phyloP scores from a whole-genome alignment of 345 rosid species.

The Gossypium raimondii region DNA sequence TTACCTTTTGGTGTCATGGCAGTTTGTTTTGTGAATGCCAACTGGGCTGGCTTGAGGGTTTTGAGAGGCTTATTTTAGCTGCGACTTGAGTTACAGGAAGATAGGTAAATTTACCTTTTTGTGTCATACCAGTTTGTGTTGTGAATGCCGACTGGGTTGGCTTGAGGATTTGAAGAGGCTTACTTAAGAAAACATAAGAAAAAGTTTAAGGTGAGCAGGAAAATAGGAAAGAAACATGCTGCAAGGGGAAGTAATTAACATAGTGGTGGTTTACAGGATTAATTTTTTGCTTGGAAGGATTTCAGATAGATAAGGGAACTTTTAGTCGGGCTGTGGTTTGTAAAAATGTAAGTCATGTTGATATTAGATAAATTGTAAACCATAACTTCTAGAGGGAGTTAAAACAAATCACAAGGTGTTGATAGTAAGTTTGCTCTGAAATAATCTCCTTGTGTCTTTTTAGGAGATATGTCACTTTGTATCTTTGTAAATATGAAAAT shows the following conservation, averaged over 20 bases:
- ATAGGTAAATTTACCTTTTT: conserved; percentile 44
- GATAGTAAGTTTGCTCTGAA: background rate
- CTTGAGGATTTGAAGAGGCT: background rate
- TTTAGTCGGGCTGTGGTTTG: background rate
- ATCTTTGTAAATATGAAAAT: background rate
- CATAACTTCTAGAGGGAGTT: background rate
- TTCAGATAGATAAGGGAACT: background rate
- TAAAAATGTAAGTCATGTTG: background rate
- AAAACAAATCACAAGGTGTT: background rate
- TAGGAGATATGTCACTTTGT: background rate
- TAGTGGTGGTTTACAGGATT: background rate
- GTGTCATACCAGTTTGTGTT: background rate
- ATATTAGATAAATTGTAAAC: background rate
- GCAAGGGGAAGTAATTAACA: conserved; percentile 4
- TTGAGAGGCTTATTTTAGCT: conserved; percentile 18
- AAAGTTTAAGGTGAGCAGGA: background rate
- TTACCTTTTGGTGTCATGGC: conserved; percentile 9
- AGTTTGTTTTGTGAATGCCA: background rate
- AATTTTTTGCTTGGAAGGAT: background rate
- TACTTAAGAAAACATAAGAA: background rate
- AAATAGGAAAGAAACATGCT: background rate
- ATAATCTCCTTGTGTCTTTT: background rate
- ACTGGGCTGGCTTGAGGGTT: background rate
- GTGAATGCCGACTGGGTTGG: background rate
- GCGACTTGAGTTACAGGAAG: conserved; percentile 63